phyloP scores from a whole-genome alignment of 345 rosid genomes.

The Brassica incana region DNA sequence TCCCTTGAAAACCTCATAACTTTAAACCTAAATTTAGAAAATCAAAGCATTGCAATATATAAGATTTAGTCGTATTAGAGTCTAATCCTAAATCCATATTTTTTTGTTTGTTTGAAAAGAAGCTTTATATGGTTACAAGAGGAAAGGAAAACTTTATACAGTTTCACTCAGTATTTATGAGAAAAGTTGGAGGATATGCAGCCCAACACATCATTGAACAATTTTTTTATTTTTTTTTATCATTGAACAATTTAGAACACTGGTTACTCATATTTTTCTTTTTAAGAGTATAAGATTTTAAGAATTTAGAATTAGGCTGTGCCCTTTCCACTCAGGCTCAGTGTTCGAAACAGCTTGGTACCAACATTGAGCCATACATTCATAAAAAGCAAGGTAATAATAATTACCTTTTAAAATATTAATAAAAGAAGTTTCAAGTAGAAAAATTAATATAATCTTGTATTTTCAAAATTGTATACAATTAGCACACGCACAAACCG shows the following conservation, averaged over 20 bases:
- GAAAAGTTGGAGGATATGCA: too few species aligned
- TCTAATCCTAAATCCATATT: too few species aligned
- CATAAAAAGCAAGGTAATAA: neutral
- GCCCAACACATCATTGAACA: neutral
- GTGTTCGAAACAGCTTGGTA: neutral
- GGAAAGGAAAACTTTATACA: neutral
- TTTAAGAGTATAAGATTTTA: neutral
- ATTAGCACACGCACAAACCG: neutral
- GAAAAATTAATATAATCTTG: neutral
- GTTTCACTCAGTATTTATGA: neutral
- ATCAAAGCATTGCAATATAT: too few species aligned
- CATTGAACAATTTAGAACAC: too few species aligned
- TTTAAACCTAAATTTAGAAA: neutral
- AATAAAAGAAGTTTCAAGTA: neutral
- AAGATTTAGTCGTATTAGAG: too few species aligned
- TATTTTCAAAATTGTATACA: neutral
- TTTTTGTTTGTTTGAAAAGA: too few species aligned
- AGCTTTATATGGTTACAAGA: neutral
- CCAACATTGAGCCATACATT: neutral
- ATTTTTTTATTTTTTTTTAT: neutral
- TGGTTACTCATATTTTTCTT: neutral
- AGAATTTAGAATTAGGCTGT: neutral
- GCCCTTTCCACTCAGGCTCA: neutral
- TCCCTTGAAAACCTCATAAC: neutral
- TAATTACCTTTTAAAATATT: neutral